These are phyloP conservation scores for Rhynchospora pubera DNA, from an alignment of 176 grass and related monocot species.

Conservation along the genomic window DNA sequence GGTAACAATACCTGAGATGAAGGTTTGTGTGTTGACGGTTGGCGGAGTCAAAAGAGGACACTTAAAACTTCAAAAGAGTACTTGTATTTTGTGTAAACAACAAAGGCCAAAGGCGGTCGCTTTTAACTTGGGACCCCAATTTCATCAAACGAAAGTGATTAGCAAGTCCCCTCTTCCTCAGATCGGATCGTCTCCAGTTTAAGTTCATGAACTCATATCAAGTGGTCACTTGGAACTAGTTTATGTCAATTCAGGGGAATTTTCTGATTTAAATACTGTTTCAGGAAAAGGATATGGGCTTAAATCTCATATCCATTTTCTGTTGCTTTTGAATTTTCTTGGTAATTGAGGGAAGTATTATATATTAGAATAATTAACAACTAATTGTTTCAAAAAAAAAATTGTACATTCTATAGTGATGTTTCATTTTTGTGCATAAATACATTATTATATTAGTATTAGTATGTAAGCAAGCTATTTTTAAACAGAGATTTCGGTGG, in stretches of 20 bases:
- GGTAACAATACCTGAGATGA: neutral
- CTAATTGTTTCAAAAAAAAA: no score
- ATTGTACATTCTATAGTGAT: no score
- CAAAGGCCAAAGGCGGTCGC: neutral
- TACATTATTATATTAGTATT: no score
- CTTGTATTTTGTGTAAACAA: slow-evolving; percentile 21
- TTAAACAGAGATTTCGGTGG: no score
- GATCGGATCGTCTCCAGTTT: slow-evolving; percentile 3
- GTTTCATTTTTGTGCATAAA: no score
- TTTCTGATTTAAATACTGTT: neutral
- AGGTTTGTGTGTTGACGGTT: slow-evolving; percentile 15
- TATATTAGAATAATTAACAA: no score
- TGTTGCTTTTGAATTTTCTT: no score
- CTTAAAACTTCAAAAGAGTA: neutral
- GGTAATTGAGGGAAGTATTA: neutral
- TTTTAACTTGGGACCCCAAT: neutral
- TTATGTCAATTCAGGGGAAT: neutral
- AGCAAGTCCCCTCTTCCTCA: neutral
- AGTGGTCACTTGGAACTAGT: neutral
- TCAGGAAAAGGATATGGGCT: neutral
- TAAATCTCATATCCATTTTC: no score
- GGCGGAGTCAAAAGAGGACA: slow-evolving; percentile 3
- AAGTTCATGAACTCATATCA: neutral
- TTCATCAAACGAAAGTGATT: slow-evolving; percentile 1
- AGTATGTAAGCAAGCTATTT: no score